Evolutionary conservation across 176 grass and related monocot genomes (phyloP).

Genomic region (Zea luxurians): DNA sequence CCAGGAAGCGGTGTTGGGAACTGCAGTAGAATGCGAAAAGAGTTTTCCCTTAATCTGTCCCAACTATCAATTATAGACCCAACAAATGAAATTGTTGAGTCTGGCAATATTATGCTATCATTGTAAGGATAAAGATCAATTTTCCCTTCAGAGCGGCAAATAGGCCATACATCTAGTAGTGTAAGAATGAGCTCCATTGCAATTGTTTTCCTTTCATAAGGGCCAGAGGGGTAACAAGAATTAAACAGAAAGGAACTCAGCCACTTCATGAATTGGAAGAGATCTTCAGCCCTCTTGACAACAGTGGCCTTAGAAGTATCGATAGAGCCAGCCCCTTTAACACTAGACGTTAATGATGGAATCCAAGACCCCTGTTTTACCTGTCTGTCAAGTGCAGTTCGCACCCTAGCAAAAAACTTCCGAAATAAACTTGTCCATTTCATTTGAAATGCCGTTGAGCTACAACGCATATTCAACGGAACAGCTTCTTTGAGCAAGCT

Average conservation of each 20-base stretch:
- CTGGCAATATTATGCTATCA: slow-evolving; percentile 74
- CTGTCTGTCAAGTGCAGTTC: slow-evolving; percentile 92
- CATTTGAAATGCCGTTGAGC: slow-evolving; percentile 97
- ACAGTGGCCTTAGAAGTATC: slow-evolving; percentile 33
- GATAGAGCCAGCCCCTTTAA: slow-evolving; percentile 33
- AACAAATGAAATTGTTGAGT: slow-evolving; percentile 89
- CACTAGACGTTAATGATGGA: slow-evolving; percentile 39
- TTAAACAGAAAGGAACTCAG: slow-evolving; percentile 82
- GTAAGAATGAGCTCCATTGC: slow-evolving; percentile 98
- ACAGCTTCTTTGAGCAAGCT: slow-evolving; percentile 76
- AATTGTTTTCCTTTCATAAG: slow-evolving; percentile 99
- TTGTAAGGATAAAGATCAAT: slow-evolving; percentile 65
- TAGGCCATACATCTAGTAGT: slow-evolving; percentile 90
- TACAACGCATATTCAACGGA: slow-evolving; percentile 95
- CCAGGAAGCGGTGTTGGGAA: slow-evolving; percentile 99
- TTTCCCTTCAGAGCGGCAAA: slow-evolving; percentile 62
- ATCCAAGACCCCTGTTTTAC: slow-evolving; percentile 78
- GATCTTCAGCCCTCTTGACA: slow-evolving; percentile 57
- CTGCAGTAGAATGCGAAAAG: slow-evolving; percentile 83
- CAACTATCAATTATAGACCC: slow-evolving; percentile 97
- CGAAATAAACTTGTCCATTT: slow-evolving; percentile 95
- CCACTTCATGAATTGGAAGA: slow-evolving; percentile 96
- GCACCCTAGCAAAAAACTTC: slow-evolving; percentile 89
- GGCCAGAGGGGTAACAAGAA: slow-evolving; percentile 95
- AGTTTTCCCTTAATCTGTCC: slow-evolving; percentile 83